Evolutionary conservation across 2,329 filamentous ascomycete species (phyloP), one percentile per base, ranked within the genome.

Genomic region (Trichoderma atroviride): DNA sequence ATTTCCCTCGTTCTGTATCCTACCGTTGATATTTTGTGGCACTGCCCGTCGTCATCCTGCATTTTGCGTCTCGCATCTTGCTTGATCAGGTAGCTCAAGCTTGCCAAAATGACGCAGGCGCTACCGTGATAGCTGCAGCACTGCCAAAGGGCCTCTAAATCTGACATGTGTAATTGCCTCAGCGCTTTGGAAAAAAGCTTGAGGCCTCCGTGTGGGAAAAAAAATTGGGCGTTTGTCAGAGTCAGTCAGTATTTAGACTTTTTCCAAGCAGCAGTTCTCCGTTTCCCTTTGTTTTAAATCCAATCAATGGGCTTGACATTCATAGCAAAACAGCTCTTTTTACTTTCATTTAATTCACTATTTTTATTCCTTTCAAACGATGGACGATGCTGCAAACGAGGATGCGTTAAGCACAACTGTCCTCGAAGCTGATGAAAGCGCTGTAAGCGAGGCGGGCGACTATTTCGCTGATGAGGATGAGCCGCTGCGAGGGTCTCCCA

Each of bases 21-120:
- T 50, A 24, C 47, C 5, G 47, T 24, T 22, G 10, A 22, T n/a
- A 40, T 58, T 50, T 66, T 58, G 63, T 66, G 53, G 37, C 62
- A 57, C 31, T 50, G 10, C 11, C 6, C 24, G 56, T 43, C 37
- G 63, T 24, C 50, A 66, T 66, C 53, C n/a, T 37, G 52, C 63
- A 43, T 59, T 57, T 2, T 22, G 61, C 61, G 40, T 43, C 40
- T 43, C 40, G 40, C 40, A 43, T 43, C 40, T 64, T 61, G 52
- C 47, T 64, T 61, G 52, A 35, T 40, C 24, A 68, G 52, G 43
- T 58, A 31, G 22, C 11, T 33, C 33, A 14, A 52, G n/a, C 53
- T 65, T 65, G 40, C 40, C 40, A 43, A 69, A 69, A 69, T 69
- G 31, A 55, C 68, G 60, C 68, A 63, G 24, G 52, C 62, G 52